Evolutionary conservation across 2,329 filamentous ascomycete genomes (phyloP).

Genomic region (Pezicula rhizophila): DNA sequence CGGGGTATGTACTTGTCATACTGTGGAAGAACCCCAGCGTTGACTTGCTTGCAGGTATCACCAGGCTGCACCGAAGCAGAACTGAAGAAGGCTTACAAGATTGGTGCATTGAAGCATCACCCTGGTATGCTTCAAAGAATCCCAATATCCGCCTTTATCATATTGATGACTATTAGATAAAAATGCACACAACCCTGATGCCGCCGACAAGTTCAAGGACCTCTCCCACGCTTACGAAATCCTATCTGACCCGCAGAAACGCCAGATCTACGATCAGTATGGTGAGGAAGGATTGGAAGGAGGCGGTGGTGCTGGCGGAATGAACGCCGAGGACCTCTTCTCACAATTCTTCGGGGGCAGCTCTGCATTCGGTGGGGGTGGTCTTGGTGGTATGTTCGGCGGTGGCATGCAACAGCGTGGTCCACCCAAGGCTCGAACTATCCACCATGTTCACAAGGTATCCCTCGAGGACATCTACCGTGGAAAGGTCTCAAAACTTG

Average conservation of each 20-base stretch:
- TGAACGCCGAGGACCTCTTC: slow-evolving; percentile 94
- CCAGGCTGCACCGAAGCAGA: slow-evolving; percentile 77
- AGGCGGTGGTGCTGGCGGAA: slow-evolving; percentile 70
- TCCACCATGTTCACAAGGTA: slow-evolving; percentile 98
- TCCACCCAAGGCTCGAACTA: slow-evolving; percentile 84
- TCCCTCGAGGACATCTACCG: slow-evolving; percentile 96
- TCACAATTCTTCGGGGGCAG: slow-evolving; percentile 87
- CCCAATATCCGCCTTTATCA: slow-evolving; percentile 11
- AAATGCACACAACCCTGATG: slow-evolving; percentile 87
- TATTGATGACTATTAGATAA: slow-evolving; percentile 59
- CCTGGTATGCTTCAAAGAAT: slow-evolving; percentile 54
- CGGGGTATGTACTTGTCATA: slow-evolving; percentile 50
- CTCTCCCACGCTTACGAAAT: slow-evolving; percentile 93
- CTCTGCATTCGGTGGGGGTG: slow-evolving; percentile 60
- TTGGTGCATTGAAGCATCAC: slow-evolving; percentile 76
- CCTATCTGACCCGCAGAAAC: slow-evolving; percentile 87
- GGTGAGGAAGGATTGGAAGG: slow-evolving; percentile 94
- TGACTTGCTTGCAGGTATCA: slow-evolving; percentile 52
- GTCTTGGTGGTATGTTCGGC: slow-evolving; percentile 71
- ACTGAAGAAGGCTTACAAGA: slow-evolving; percentile 87
- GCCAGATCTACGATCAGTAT: slow-evolving; percentile 91
- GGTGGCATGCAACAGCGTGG: slow-evolving; percentile 72
- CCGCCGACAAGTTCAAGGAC: slow-evolving; percentile 98
- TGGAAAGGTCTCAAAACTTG: slow-evolving; percentile 95
- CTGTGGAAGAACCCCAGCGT: slow-evolving; percentile 18